Conservation (phyloP, 257 asterid genomes). For the Cordia subcordata region DNA sequence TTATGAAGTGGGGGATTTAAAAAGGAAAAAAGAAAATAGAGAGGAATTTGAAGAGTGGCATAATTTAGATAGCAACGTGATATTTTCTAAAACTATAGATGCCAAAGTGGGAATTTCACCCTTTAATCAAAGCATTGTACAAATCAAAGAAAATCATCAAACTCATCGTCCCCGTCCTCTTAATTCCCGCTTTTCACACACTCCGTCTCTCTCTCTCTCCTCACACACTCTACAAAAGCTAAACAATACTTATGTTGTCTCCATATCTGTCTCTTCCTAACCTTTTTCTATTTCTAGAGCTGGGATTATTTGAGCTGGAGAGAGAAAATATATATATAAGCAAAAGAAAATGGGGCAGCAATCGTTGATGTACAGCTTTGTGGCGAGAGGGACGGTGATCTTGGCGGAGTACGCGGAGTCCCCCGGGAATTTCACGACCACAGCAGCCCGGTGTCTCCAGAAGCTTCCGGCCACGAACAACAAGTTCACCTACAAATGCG, state of each 20-base stretch:
- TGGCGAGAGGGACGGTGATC: constrained; percentile 87
- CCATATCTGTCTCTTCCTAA: constrained; percentile 2
- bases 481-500: constrained; percentile 93
- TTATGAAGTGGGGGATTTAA: no score
- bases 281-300: constrained; percentile 20
- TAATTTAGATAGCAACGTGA: background rate
- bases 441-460: constrained; percentile 92
- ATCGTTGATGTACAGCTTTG: constrained; percentile 96
- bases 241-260: background rate
- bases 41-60: background rate
- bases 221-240: background rate
- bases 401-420: constrained; percentile 82
- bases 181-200: background rate
- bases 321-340: background rate
- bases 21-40: background rate
- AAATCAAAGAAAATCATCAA: background rate
- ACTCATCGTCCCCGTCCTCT: constrained; percentile 21
- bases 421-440: constrained; percentile 86
- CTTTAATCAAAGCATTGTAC: background rate
- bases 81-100: no score
- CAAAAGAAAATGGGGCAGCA: constrained; percentile 86
- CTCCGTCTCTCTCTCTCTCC: constrained; percentile 19
- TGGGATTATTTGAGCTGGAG: constrained; percentile 42
- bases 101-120: background rate
- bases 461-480: constrained; percentile 88